These are phyloP conservation scores for Aspergillus sclerotioniger DNA, from an alignment of 495 filamentous ascomycete genomes.

Conservation along the genomic window DNA sequence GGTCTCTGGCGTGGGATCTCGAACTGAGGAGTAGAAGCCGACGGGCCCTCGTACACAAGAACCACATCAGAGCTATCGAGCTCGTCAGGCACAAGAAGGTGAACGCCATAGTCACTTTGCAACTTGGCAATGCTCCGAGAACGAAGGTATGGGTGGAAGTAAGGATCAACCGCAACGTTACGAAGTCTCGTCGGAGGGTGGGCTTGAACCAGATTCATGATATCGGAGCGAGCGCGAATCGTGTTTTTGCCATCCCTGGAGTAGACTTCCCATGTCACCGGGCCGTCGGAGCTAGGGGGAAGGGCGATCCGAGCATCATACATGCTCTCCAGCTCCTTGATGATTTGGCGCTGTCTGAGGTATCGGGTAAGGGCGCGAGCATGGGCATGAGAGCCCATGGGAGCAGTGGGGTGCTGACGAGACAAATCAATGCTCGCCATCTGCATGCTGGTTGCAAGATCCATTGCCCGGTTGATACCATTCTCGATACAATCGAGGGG, in stretches of 20 bases:
- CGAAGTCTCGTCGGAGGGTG: slow-evolving; percentile 76
- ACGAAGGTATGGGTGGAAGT: slow-evolving; percentile 77
- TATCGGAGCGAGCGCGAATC: slow-evolving; percentile 75
- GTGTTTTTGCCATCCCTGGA: slow-evolving; percentile 79
- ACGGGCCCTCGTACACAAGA: slow-evolving; percentile 77
- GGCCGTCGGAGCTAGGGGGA: slow-evolving; percentile 60
- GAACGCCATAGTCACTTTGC: slow-evolving; percentile 72
- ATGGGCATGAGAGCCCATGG: slow-evolving; percentile 67
- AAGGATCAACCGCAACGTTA: slow-evolving; percentile 72
- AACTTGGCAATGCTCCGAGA: slow-evolving; percentile 61
- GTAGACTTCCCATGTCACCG: slow-evolving; percentile 77
- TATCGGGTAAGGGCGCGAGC: slow-evolving; percentile 84
- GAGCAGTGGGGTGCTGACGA: slow-evolving; percentile 70
- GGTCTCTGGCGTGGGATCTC: slow-evolving; percentile 66
- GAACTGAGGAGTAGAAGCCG: slow-evolving; percentile 54
- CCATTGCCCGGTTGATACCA: slow-evolving; percentile 75
- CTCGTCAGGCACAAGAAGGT: slow-evolving; percentile 70
- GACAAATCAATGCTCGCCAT: slow-evolving; percentile 74
- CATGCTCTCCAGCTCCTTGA: slow-evolving; percentile 71
- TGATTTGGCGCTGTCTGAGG: slow-evolving; percentile 68
- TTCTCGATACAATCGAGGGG: slow-evolving; percentile 66
- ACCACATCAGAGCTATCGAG: slow-evolving; percentile 64
- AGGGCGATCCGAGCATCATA: slow-evolving; percentile 81
- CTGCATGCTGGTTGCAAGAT: slow-evolving; percentile 79
- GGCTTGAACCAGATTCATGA: slow-evolving; percentile 73